Base-by-base conservation (phyloP, 139 green algal species). In the Chloropicon primus region DNA sequence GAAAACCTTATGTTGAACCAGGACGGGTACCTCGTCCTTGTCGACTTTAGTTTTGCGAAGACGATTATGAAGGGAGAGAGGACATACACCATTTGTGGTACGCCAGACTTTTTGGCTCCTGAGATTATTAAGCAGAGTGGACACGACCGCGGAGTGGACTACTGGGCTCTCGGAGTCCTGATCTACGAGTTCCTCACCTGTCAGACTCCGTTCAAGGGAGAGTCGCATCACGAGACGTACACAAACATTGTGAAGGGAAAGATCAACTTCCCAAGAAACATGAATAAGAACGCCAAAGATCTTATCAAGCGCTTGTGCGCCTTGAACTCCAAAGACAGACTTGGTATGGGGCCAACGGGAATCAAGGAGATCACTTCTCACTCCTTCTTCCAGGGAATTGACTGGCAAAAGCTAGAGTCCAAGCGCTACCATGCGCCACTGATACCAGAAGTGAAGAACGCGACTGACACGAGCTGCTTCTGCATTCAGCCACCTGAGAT, bases 61-160 rank as follows among this genome's bases (percentile, higher is more conserved):
- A 82, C 87, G 26, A 85, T 96, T 25, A 85, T 82, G n/a, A 62
- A 62, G 41, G 41, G 41, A 17, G 87, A 89, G 22, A 86, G 85
- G 73, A 92, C 89, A 2, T 96, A 88, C 83, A 96, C 91, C 25
- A 91, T 94, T 79, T 96, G 91, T 73, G 91, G 91, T 25, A 96
- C 91, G 2, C 89, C 87, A 23, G 91, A 96, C 80, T 96, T 62
- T 62, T 62, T 62, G 81, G 83, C 84, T 24, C 85, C 84, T 27
- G 82, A 96, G 83, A 87, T 94, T 0, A 94, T 94, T 78, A 91
- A 91, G 84, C 82, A 88, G 1, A 83, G 85, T 53, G 91, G 91
- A 28, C 91, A 91, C 26, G 88, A 76, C 71, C 86, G 87, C 26
- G 87, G 85, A 0, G 90, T 88, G 5, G 91, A 96, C 83, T 92